phyloP scores from a whole-genome alignment of 2,329 filamentous ascomycete species.

The Acrodontium crateriforme region DNA sequence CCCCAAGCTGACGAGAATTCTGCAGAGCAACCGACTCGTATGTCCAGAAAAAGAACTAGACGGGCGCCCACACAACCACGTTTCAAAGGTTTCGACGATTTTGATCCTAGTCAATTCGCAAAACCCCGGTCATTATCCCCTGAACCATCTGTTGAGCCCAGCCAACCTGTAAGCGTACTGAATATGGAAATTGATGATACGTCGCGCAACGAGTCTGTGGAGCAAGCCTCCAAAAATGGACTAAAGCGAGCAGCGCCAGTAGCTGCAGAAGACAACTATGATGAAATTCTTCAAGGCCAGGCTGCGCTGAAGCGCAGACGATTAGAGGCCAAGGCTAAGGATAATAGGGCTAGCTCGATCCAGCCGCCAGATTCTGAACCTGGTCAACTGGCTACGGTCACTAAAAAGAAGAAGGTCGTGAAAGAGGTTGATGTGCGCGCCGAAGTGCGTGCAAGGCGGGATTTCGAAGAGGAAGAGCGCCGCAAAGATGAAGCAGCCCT shows the following conservation, averaged over 20 bases:
- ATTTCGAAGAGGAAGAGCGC: constrained; percentile 37
- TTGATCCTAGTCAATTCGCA: constrained; percentile 20
- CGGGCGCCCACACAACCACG: constrained; percentile 27
- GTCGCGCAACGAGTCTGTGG: constrained; percentile 3
- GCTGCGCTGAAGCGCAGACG: constrained; percentile 67
- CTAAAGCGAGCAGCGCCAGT: constrained; percentile 18
- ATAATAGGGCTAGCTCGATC: constrained; percentile 16
- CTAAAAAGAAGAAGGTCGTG: constrained; percentile 9
- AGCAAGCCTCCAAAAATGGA: constrained; percentile 7
- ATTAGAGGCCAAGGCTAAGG: constrained; percentile 40
- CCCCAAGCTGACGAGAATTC: not conserved
- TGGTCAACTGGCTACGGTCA: constrained; percentile 11
- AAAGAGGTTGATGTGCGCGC: constrained; percentile 53
- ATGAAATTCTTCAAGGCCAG: constrained; percentile 61
- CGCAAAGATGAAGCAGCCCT: constrained; percentile 51
- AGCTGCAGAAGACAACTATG: constrained; percentile 36
- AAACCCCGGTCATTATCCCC: constrained; percentile 10
- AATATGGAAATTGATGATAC: constrained; percentile 11
- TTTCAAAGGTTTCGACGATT: constrained; percentile 44
- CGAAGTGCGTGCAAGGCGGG: constrained; percentile 40
- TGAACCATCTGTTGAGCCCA: constrained; percentile 8
- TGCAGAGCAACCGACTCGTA: not conserved
- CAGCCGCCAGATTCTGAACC: constrained; percentile 4
- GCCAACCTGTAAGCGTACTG: constrained; percentile 10
- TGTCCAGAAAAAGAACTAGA: constrained; percentile 9